These are phyloP conservation scores for Salix dunnii DNA, from an alignment of 345 rosid species.

Conservation along the genomic window DNA sequence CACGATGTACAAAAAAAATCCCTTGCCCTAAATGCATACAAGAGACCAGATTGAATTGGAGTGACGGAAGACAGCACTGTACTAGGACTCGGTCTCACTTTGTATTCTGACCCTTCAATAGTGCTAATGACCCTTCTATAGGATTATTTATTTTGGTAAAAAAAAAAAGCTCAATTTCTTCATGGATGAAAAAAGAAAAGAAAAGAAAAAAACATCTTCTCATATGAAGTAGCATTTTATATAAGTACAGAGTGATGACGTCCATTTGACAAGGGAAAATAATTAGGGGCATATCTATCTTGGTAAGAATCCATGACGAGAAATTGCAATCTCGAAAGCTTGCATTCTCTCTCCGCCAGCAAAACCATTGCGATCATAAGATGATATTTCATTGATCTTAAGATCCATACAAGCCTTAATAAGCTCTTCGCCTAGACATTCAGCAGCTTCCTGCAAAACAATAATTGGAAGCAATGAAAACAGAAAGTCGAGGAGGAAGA, in stretches of 20 bases:
- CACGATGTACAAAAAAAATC: background rate
- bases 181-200: no score
- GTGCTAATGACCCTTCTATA: no score
- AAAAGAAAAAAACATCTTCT: no score
- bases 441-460: conserved; percentile 68
- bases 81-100: no score
- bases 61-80: background rate
- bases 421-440: conserved; percentile 78
- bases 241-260: no score
- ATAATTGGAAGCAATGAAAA: background rate
- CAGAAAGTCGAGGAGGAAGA: background rate
- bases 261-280: background rate
- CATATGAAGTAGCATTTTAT: no score
- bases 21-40: background rate
- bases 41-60: background rate
- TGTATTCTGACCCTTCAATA: no score
- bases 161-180: no score
- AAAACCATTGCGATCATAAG: conserved; percentile 78
- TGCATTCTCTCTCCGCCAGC: conserved; percentile 71
- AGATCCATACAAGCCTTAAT: conserved; percentile 58
- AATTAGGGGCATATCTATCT: conserved; percentile 26
- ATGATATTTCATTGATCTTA: conserved; percentile 64
- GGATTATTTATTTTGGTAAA: no score
- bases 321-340: conserved; percentile 74
- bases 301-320: conserved; percentile 66